Percentiles rank a stretch among this genome's conserved stretches.
Evolutionary conservation across 306 rosid species (phyloP).

Genomic region (Vigna reflexopilosa): DNA sequence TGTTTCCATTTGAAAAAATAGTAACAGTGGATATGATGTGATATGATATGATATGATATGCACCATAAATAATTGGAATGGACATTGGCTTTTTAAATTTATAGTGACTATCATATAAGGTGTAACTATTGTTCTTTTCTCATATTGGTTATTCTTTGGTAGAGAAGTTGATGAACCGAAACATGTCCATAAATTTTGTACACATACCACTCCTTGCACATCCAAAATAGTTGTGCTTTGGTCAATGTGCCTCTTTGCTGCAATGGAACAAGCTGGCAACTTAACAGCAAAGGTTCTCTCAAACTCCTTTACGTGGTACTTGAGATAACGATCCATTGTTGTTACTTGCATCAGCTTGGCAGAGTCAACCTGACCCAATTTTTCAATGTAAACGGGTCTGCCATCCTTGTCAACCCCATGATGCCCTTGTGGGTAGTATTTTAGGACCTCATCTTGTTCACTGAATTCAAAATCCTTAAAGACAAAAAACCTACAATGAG

Average conservation of each 20-base stretch:
- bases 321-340: conserved; percentile 85
- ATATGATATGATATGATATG: background rate
- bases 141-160: conserved; percentile 1
- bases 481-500: conserved; percentile 37
- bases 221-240: conserved; percentile 98
- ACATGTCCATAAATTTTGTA: background rate
- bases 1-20: conserved; percentile 5
- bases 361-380: conserved; percentile 82
- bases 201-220: conserved; percentile 96
- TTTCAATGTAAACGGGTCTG: conserved; percentile 86
- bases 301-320: conserved; percentile 86
- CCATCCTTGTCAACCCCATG: conserved; percentile 97
- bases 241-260: conserved; percentile 90
- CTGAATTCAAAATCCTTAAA: conserved; percentile 82
- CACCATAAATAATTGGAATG: conserved; percentile 16
- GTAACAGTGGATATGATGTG: background rate
- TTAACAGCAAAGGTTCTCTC: conserved; percentile 86
- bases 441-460: conserved; percentile 77
- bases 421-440: conserved; percentile 95
- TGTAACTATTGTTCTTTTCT: conserved; percentile 10
- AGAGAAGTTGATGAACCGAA: background rate
- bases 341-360: conserved; percentile 86
- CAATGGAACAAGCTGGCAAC: conserved; percentile 90
- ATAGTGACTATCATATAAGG: conserved; percentile 17
- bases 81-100: conserved; percentile 2